Conservation (phyloP, 345 rosid species). For the Salix brachista region DNA sequence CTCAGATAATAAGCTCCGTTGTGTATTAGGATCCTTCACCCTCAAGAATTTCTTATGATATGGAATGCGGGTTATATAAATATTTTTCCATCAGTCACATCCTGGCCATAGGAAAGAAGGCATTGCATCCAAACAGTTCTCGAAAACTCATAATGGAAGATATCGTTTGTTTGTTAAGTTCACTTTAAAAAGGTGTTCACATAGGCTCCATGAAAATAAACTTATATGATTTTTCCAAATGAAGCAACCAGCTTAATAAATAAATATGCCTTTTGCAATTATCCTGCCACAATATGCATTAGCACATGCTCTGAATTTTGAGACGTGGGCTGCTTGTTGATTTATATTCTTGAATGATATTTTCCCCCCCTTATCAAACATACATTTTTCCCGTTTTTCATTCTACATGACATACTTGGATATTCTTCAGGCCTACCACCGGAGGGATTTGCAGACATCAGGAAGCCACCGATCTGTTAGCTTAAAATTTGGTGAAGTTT, state of each 20-base stretch:
- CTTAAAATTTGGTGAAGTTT: background rate
- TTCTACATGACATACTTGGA: background rate
- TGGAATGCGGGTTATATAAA: too few relatives aligned
- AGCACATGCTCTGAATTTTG: background rate
- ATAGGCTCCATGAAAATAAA: too few relatives aligned
- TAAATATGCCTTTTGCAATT: background rate
- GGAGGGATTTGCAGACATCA: conserved; percentile 18
- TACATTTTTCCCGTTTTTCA: background rate
- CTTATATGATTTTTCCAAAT: background rate
- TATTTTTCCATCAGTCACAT: too few relatives aligned
- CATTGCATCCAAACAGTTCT: too few relatives aligned
- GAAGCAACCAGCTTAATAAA: background rate
- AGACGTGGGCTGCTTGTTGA: background rate
- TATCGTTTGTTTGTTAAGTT: too few relatives aligned
- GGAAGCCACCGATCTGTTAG: conserved; percentile 16
- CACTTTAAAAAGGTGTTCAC: too few relatives aligned
- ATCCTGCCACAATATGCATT: background rate
- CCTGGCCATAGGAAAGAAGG: too few relatives aligned
- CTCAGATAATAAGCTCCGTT: too few relatives aligned
- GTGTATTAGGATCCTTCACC: too few relatives aligned
- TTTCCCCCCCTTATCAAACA: background rate
- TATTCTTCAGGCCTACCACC: conserved; percentile 31
- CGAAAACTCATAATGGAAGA: too few relatives aligned
- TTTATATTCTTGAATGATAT: background rate
- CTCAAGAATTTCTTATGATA: too few relatives aligned